Evolutionary conservation across 164 flowering plant species (phyloP).

Genomic region (Amborella trichopoda): DNA sequence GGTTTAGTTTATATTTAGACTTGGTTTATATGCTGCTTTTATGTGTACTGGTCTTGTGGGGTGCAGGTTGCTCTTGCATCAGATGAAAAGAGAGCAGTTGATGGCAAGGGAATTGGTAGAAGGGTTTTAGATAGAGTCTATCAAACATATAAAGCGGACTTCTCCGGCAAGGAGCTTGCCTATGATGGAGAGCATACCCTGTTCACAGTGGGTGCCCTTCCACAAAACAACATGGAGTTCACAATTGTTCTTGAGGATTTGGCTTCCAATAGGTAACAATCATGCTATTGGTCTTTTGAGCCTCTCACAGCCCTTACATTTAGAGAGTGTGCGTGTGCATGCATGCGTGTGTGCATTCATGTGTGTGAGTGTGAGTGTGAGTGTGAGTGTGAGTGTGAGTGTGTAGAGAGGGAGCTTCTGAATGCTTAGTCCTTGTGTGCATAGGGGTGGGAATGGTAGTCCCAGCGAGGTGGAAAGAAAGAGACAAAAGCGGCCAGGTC

Average conservation of each 20-base stretch:
- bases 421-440: background rate
- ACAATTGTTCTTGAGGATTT: conserved; percentile 72
- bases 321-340: background rate
- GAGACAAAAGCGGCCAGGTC: conserved; percentile 43
- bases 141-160: conserved; percentile 52
- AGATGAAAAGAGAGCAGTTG: conserved; percentile 90
- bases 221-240: conserved; percentile 68
- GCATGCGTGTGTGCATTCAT: background rate
- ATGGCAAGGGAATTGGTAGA: conserved; percentile 78
- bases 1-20: background rate
- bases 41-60: background rate
- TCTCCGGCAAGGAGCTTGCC: conserved; percentile 66
- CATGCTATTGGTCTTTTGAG: background rate
- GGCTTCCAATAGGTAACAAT: conserved; percentile 38
- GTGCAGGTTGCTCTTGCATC: conserved; percentile 54
- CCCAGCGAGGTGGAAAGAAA: conserved; percentile 54
- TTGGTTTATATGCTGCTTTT: background rate
- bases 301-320: background rate
- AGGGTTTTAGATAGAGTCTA: conserved; percentile 63
- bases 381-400: conserved; percentile 34
- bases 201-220: conserved; percentile 79
- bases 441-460: conserved; percentile 21
- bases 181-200: conserved; percentile 93
- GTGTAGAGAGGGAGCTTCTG: conserved; percentile 48
- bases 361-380: background rate